Evolutionary conservation across 2,329 filamentous ascomycete genomes (phyloP), one percentile per base, ranked within the genome.

Genomic region (Kalmusia sp.): DNA sequence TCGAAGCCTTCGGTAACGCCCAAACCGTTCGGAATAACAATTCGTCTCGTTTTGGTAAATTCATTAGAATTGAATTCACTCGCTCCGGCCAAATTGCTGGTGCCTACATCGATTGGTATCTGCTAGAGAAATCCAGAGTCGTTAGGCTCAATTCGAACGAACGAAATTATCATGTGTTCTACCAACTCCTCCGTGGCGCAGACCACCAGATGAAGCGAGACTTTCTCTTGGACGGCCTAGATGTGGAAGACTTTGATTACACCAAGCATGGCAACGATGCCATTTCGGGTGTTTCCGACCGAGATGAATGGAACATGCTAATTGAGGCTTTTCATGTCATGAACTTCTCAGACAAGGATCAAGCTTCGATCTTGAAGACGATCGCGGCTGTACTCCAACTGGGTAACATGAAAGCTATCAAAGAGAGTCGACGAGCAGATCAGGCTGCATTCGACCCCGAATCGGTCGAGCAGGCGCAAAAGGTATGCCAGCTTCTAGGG

Each of bases 1-100:
- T 99, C 2, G 96, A 99, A 82, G 90, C 95, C 1, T 99, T 99
- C 67, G 96, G 96, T 55, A 99, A 99, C 70, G 95, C 95, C 1
- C 96, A 99, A 73, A 99, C 95, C 0, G 92, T 99, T 25, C 86
- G 95, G 49, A 99, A 99, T 75, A 95, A 99, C 78, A 99, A 99
- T 72, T 99, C 95, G 0, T 99, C 95, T 4, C 87, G 95, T 59
- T 99, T 99, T 68, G 95, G 95, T 70, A 99, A 99, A 74, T 99
- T 99, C 69, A 99, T 99, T 71, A 86, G 96, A 44, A 99, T 99
- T 68, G 92, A 97, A 71, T 97, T 99, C 76, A 92, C 87, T 28
- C 84, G 90, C 21, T 85, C 85, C 30, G 96, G 96, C 24, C 90
- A 95, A 49, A 99, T 99, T 61, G 90, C 90, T 3, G 96, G 96